These are phyloP conservation scores for Lactifluus piperatus DNA, from an alignment of 768 basidiomycete species.

Conservation along the genomic window DNA sequence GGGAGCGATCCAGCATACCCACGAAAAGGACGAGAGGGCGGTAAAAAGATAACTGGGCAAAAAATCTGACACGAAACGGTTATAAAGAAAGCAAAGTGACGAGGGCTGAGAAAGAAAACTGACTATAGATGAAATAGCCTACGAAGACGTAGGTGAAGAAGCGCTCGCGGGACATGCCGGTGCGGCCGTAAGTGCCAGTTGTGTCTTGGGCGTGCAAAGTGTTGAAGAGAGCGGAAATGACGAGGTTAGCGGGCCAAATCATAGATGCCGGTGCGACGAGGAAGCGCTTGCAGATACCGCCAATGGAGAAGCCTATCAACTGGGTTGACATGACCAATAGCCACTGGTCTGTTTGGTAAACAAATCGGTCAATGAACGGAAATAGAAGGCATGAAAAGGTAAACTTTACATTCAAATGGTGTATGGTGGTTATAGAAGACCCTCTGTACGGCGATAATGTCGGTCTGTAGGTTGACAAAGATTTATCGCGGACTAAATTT, in stretches of 20 bases:
- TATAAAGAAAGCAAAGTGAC: background rate
- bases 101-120: slow-evolving; percentile 27
- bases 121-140: slow-evolving; percentile 35
- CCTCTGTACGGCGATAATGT: slow-evolving; percentile 38
- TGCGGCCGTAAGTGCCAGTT: slow-evolving; percentile 34
- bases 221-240: slow-evolving; percentile 38
- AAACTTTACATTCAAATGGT: no score
- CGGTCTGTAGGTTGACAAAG: slow-evolving; percentile 25
- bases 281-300: no score
- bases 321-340: slow-evolving; percentile 36
- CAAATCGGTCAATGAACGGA: no score
- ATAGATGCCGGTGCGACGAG: slow-evolving; percentile 30
- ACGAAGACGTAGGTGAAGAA: slow-evolving; percentile 41
- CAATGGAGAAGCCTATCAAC: slow-evolving; percentile 26
- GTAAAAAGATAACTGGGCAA: slow-evolving; percentile 3
- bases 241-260: slow-evolving; percentile 39
- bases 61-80: background rate
- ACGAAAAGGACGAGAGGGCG: slow-evolving; percentile 48
- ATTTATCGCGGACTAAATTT: no score
- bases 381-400: no score
- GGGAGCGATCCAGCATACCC: no score
- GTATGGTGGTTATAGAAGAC: slow-evolving; percentile 30
- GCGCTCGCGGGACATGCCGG: slow-evolving; percentile 41
- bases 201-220: slow-evolving; percentile 33
- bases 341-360: slow-evolving; percentile 26